A percentile compares a stretch with the other conserved stretches of the same genome.
Conservation (phyloP, 345 rosid species). For the Corymbia maculata region DNA sequence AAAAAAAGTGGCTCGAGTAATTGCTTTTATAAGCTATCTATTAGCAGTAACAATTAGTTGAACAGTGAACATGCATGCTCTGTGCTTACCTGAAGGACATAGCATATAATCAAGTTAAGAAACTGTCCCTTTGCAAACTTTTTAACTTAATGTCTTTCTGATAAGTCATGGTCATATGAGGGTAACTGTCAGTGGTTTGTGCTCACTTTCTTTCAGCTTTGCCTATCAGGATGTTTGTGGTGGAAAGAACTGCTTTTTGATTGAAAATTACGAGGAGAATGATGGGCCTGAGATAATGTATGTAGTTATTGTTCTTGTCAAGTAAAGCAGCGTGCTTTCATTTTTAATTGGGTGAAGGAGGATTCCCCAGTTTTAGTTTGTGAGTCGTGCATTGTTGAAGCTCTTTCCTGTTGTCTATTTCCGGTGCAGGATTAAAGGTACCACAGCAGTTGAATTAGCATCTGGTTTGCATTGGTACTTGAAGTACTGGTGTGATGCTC, state of each 20-base stretch:
- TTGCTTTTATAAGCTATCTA: neutral
- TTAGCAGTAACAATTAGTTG: neutral
- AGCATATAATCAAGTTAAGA: neutral
- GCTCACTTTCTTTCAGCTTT: conserved; percentile 8
- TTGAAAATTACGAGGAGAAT: conserved; percentile 31
- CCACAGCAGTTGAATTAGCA: conserved; percentile 77
- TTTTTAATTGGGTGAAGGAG: neutral
- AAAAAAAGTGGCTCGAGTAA: neutral
- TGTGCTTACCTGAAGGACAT: neutral
- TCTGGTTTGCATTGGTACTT: conserved; percentile 94
- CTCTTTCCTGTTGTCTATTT: neutral
- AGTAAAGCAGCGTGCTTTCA: neutral
- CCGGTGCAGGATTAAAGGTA: conserved; percentile 57
- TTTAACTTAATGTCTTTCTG: neutral
- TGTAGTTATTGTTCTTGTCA: conserved; percentile 8
- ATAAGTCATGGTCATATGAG: neutral
- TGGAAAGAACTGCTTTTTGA: conserved; percentile 59
- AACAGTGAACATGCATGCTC: neutral
- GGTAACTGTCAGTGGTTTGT: neutral
- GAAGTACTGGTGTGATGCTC: conserved; percentile 81
- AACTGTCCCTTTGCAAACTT: neutral
- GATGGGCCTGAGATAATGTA: conserved; percentile 69
- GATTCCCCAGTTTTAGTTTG: neutral
- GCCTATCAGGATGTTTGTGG: conserved; percentile 65
- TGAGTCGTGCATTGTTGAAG: neutral